Evolutionary conservation across 768 basidiomycete species (phyloP), one percentile per base, ranked within the genome.

Genomic region (Trametes coccinea): DNA sequence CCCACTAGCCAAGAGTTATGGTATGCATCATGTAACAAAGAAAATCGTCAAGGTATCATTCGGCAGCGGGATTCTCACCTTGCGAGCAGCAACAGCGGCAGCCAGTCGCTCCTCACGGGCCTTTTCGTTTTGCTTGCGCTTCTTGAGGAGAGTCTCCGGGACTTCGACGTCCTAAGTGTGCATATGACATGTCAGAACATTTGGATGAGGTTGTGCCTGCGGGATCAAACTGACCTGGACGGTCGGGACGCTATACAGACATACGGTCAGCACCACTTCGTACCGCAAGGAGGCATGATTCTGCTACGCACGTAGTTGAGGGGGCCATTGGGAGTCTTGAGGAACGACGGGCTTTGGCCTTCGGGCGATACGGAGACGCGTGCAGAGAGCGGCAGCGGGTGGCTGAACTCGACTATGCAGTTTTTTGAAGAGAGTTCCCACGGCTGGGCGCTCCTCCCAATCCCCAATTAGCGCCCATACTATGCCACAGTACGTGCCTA

Each of bases 61-160:
- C 7, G 56, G 62, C 62, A 67, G n/a, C 14, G 37, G 48, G 13
- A 47, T 48, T 58, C 87, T 75, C 74, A 95, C 95, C 89, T 95
- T 95, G 74, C 91, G 89, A 66, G 94, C 93, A 68, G 88, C 89
- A 44, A 80, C 75, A 27, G 91, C 92, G 62, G 91, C 90, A 67
- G 82, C 86, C 67, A 96, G 82, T 71, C 92, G 93, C 74, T 96
- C 94, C 82, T 95, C 94, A 72, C 93, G 84, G 66, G 89, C 90
- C 83, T 95, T 95, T 83, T 96, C 93, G 73, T 88, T 95, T 81
- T 94, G 91, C 82, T 95, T 95, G 81, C 95, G 89, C 84, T 96
- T 98, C 87, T 97, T 98, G 82, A 98, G 93, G 82, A 98, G 88
- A 74, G 95, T 98, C 89, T 97, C 95, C 77, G 95, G 95, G 80